phyloP scores from a whole-genome alignment of 2,329 filamentous ascomycete genomes.

The Fusarium decemcellulare region DNA sequence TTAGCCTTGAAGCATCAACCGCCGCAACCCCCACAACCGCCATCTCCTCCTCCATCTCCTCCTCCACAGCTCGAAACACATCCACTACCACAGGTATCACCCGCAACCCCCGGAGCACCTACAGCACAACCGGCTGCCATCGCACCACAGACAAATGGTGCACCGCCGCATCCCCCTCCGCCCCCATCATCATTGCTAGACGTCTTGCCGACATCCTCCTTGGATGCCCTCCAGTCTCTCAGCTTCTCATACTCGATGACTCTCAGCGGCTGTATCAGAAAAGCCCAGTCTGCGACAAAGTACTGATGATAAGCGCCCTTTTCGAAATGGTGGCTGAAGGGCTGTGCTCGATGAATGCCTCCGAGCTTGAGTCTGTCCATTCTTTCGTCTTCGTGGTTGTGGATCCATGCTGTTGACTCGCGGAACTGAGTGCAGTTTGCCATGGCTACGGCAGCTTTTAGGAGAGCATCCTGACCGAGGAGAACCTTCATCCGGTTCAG shows the following conservation, averaged over 20 bases:
- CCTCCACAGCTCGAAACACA: slow-evolving; percentile 36
- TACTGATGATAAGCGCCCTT: slow-evolving; percentile 47
- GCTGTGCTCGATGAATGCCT: slow-evolving; percentile 59
- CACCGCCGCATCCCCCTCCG: slow-evolving; percentile 29
- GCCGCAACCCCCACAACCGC: slow-evolving; percentile 38
- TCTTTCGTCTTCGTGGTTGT: slow-evolving; percentile 36
- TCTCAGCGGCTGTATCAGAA: slow-evolving; percentile 19
- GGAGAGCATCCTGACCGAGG: slow-evolving; percentile 49
- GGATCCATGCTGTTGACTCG: slow-evolving; percentile 51
- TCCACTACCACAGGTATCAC: slow-evolving; percentile 41
- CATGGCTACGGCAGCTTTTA: slow-evolving; percentile 53
- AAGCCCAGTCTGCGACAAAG: slow-evolving; percentile 46
- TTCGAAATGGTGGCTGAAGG: slow-evolving; percentile 56
- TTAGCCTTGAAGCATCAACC: background rate
- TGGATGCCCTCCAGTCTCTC: slow-evolving; percentile 40
- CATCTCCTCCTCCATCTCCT: slow-evolving; percentile 24
- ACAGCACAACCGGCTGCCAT: slow-evolving; percentile 30
- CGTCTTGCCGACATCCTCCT: slow-evolving; percentile 25
- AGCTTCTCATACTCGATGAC: slow-evolving; percentile 41
- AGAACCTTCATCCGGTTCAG: slow-evolving; percentile 52
- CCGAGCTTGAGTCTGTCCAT: slow-evolving; percentile 54
- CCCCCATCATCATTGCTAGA: slow-evolving; percentile 5
- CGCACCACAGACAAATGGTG: slow-evolving; percentile 36
- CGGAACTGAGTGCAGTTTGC: slow-evolving; percentile 44
- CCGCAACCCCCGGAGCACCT: slow-evolving; percentile 24